Evolutionary conservation across 176 grass and related monocot species (phyloP).

Genomic region (Eragrostis nindensis): DNA sequence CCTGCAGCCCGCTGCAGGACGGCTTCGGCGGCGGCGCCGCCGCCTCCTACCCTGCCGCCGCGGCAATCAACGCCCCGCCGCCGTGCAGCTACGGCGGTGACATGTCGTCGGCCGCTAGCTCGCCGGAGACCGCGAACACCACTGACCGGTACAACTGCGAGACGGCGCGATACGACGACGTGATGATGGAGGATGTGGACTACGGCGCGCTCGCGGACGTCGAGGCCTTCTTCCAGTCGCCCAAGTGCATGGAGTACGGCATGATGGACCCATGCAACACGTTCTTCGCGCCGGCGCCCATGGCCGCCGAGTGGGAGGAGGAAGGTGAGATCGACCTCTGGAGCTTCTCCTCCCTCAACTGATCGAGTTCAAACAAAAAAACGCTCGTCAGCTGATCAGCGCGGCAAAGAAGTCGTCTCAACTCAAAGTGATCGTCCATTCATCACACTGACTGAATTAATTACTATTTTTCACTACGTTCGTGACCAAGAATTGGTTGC

Average conservation of each 20-base stretch:
- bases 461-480: constrained; percentile 16
- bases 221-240: constrained; percentile 89
- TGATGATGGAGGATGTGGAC: constrained; percentile 34
- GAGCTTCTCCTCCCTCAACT: constrained; percentile 77
- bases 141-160: neutral
- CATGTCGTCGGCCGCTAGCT: constrained; percentile 30
- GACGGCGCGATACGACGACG: constrained; percentile 25
- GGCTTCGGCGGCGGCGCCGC: neutral
- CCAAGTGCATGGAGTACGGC: constrained; percentile 85
- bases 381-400: neutral
- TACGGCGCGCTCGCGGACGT: constrained; percentile 61
- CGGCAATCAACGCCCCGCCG: neutral
- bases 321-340: constrained; percentile 82
- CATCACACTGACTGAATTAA: constrained; percentile 46
- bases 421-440: neutral
- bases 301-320: constrained; percentile 69
- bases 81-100: constrained; percentile 30
- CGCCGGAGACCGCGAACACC: constrained; percentile 41
- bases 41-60: neutral
- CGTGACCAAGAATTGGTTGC: constrained; percentile 46
- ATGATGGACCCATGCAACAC: constrained; percentile 70
- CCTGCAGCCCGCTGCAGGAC: constrained; percentile 32
- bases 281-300: constrained; percentile 60
- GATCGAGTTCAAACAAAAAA: neutral
- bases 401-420: neutral